Base-by-base conservation (phyloP, 2,329 filamentous ascomycete genomes). In the Knoxdaviesia capensis region DNA sequence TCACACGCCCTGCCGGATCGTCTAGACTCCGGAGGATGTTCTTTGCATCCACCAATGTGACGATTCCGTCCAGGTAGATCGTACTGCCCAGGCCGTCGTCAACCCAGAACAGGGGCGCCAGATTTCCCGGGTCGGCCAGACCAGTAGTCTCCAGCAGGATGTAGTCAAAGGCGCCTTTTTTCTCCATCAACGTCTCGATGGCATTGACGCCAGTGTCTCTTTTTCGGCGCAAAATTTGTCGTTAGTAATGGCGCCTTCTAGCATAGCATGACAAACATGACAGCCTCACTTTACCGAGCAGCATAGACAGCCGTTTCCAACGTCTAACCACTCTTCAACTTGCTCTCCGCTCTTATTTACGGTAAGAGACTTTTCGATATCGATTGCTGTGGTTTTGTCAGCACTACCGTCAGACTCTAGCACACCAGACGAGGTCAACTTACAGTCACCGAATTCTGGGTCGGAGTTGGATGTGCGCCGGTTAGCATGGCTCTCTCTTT, bases 131-230 rank as follows among this genome's bases (percentile, higher is more conserved):
- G 54, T 98, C 88, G 5, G 90, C 90, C 5, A 98, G 69, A 0
- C 90, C 90, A 0, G 90, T 96, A 0, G 90, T 98, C 58, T 98
- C 90, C 1, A 98, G 75, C 3, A 98, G 71, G 49, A 98, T 96
- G 61, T 96, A 98, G 62, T 98, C 90, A 54, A 98, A 98, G 5
- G 79, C 78, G 40, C 88, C 88, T 48, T 83, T 84, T 53, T 86
- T 85, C 48, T 87, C 83, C 84, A 98, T 96, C 3, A 98, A 66
- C 1, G 84, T 84, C 62, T 98, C 90, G 43, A 98, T 93, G 34
- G 90, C 90, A 49, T 84, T 84, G 34, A 98, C 88, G 8, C 90
- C 90, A 1, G 80, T 77, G 56, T 98, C 90, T 62, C 82, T 87
- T 32, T 20, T 9, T 35, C 9, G 30, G 34, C 29, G 9, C 20